Base-by-base conservation (phyloP, 2,329 filamentous ascomycete genomes). In the Ceratocystis huliohia region DNA sequence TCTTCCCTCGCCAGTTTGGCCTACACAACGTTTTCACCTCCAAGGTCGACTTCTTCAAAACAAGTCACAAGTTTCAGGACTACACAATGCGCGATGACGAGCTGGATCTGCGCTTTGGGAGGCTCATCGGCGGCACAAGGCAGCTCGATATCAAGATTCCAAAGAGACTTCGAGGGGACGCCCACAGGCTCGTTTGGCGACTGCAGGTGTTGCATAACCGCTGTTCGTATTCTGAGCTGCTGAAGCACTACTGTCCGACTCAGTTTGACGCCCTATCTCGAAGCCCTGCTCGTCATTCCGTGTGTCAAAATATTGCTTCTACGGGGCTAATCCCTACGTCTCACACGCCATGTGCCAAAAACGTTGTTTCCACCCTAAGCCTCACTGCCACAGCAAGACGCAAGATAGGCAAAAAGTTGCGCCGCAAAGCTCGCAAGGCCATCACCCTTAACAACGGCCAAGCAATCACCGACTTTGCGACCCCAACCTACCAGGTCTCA, bases 21-120 rank as follows among this genome's bases (percentile, higher is more conserved):
- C 78, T 99, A 2, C 91, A 96, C 73, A 99, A 97, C 74, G 91
- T 88, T n/a, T 96, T 97, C 73, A 91, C 86, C 0, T 89, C 86
- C 4, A 76, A 78, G 2, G 80, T 88, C 17, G 82, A 94, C 73
- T 73, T 73, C 25, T 81, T 76, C 62, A 83, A 89, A 71, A 93
- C 87, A 0, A 78, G 84, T 0, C 88, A 93, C 71, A 82, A 82
- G 30, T 86, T 93, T 72, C 89, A 90, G 72, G 91, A 96, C 74
- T 96, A 96, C 73, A 92, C 88, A 0, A 74, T 91, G 10, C 86
- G 93, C 20, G 93, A 97, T 72, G 82, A 89, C 10, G 93, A 97
- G 72, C 93, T 96, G 20, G 69, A 73, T 7, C 70, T 71, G 25
- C 22, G 13, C 75, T 68, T 4, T 70, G 74, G 30, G 59, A 53